Percentiles rank a stretch among this genome's conserved stretches.
phyloP scores from a whole-genome alignment of 345 rosid genomes.

The Sisymbrium irio region DNA sequence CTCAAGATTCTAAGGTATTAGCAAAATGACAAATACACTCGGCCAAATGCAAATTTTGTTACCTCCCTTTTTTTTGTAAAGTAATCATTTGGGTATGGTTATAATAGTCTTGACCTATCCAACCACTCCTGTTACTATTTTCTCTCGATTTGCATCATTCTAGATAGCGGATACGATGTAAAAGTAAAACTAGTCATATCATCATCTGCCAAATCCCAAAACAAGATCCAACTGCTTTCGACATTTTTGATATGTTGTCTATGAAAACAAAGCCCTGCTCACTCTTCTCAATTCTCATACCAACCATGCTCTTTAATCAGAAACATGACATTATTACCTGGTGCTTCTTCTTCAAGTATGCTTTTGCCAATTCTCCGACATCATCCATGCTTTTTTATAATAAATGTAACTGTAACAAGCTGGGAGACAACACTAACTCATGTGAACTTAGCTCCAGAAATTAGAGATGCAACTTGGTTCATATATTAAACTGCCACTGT shows the following conservation, averaged over 20 bases:
- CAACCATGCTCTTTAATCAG: neutral
- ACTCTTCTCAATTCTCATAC: neutral
- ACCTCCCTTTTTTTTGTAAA: neutral
- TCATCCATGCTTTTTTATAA: neutral
- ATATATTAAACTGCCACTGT: constrained; percentile 6
- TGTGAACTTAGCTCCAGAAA: neutral
- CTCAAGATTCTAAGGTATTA: constrained; percentile 16
- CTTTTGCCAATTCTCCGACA: neutral
- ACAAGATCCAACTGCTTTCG: constrained; percentile 12
- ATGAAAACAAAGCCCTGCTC: neutral
- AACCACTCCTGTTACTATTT: constrained; percentile 20
- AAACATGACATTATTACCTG: constrained; percentile 3
- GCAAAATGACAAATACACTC: constrained; percentile 15
- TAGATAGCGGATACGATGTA: constrained; percentile 14
- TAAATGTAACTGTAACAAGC: neutral
- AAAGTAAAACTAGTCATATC: constrained; percentile 20
- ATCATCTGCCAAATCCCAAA: constrained; percentile 16
- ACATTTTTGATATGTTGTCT: neutral
- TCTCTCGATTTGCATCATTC: constrained; percentile 12
- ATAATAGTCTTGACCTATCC: constrained; percentile 9
- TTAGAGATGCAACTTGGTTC: constrained; percentile 23
- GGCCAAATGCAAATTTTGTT: constrained; percentile 13
- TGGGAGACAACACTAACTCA: constrained; percentile 8
- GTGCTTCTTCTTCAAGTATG: neutral
- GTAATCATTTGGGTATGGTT: constrained; percentile 12